Evolutionary conservation across 768 basidiomycete genomes (phyloP).

Genomic region (Lactarius hatsudake): DNA sequence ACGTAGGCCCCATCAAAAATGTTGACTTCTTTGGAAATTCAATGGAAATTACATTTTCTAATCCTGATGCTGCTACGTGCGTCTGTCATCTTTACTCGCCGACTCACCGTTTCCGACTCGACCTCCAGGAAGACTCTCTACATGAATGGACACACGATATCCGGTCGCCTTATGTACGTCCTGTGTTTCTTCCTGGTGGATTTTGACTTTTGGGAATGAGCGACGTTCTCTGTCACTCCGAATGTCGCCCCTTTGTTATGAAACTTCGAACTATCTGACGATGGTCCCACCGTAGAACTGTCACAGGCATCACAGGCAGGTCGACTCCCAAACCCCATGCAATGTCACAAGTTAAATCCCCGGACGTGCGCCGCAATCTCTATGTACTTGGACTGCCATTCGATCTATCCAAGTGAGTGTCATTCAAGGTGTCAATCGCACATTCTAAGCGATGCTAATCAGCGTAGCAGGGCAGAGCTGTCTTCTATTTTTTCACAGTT

Average conservation of each 20-base stretch:
- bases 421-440: slow-evolving; percentile 28
- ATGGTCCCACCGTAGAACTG: slow-evolving; percentile 25
- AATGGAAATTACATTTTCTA: slow-evolving; percentile 53
- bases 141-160: slow-evolving; percentile 60
- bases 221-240: background rate
- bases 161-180: slow-evolving; percentile 55
- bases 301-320: slow-evolving; percentile 30
- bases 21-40: slow-evolving; percentile 28
- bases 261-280: slow-evolving; percentile 3
- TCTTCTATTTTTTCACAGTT: slow-evolving; percentile 57
- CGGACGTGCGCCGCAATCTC: slow-evolving; percentile 65
- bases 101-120: slow-evolving; percentile 11
- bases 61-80: slow-evolving; percentile 53
- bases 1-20: slow-evolving; percentile 18
- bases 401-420: slow-evolving; percentile 67
- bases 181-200: background rate
- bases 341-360: slow-evolving; percentile 36
- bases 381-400: slow-evolving; percentile 85
- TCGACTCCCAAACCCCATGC: slow-evolving; percentile 26
- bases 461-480: slow-evolving; percentile 50
- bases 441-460: background rate
- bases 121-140: slow-evolving; percentile 58
- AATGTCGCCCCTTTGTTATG: background rate
- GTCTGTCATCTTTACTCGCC: slow-evolving; percentile 27
- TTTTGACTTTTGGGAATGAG: background rate